Conservation (phyloP, 2,329 filamentous ascomycete genomes). For the Curvularia verruculosa region DNA sequence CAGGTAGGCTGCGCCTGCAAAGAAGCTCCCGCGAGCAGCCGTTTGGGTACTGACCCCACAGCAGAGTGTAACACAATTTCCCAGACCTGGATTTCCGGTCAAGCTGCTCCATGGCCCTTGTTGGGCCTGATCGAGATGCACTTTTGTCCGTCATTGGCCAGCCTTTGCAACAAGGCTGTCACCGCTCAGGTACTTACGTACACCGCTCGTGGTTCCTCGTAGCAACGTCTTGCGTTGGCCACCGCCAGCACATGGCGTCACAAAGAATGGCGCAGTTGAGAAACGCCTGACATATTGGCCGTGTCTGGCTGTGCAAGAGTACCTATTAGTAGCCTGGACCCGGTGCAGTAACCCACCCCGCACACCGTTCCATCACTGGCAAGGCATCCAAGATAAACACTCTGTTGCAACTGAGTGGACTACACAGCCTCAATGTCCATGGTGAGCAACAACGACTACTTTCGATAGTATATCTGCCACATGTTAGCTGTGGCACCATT, state of each 20-base stretch:
- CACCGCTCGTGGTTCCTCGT: conserved; percentile 20
- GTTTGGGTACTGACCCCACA: conserved; percentile 20
- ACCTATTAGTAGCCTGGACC: conserved; percentile 8
- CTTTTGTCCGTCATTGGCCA: conserved; percentile 18
- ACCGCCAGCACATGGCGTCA: conserved; percentile 17
- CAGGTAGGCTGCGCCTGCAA: conserved; percentile 23
- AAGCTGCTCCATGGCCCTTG: conserved; percentile 24
- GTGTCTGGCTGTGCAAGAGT: conserved; percentile 2
- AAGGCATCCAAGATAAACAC: not conserved
- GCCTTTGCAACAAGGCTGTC: conserved; percentile 13
- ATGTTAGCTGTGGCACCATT: conserved; percentile 27
- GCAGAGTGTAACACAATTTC: conserved; percentile 32
- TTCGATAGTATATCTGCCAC: conserved; percentile 56
- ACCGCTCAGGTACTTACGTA: conserved; percentile 23
- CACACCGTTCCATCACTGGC: not conserved
- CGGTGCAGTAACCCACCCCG: not conserved
- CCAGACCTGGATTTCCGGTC: conserved; percentile 32
- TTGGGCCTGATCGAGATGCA: conserved; percentile 7
- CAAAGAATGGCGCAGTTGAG: conserved; percentile 8
- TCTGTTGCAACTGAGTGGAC: not conserved
- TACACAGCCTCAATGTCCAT: conserved; percentile 6
- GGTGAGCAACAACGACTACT: conserved; percentile 35
- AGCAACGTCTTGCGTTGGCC: conserved; percentile 8
- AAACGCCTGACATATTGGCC: not conserved
- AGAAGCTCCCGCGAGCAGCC: conserved; percentile 26